Percentiles rank a stretch among this genome's conserved stretches.
Conservation (phyloP, 2,329 filamentous ascomycete genomes). For the Colletotrichum spinosum region DNA sequence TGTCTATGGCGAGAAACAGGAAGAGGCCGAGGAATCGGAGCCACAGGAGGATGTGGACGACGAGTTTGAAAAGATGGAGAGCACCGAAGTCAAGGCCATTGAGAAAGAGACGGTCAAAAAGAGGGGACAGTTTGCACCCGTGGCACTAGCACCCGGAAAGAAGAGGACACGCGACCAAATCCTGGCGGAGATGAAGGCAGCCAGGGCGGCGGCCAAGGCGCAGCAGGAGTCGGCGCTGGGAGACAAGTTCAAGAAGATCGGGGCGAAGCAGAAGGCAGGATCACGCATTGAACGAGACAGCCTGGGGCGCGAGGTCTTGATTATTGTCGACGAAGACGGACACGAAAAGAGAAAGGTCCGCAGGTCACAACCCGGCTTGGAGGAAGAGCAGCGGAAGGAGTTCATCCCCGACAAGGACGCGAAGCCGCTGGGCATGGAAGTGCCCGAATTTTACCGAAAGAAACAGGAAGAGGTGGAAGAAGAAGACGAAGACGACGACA, state of each 20-base stretch:
- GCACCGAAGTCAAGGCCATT: constrained; percentile 64
- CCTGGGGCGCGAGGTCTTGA: constrained; percentile 72
- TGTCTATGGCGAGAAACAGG: constrained; percentile 59
- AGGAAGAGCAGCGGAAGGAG: constrained; percentile 52
- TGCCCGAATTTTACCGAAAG: constrained; percentile 68
- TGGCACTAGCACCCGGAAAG: constrained; percentile 63
- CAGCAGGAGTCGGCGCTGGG: constrained; percentile 64
- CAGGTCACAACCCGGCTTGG: constrained; percentile 57
- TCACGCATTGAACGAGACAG: constrained; percentile 71
- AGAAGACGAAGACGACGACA: constrained; percentile 69
- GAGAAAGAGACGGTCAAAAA: constrained; percentile 67
- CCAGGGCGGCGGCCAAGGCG: constrained; percentile 69
- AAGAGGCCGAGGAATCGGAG: constrained; percentile 43
- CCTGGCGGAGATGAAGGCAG: constrained; percentile 73
- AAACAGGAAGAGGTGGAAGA: constrained; percentile 58
- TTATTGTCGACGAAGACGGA: constrained; percentile 74
- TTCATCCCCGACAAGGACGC: constrained; percentile 66
- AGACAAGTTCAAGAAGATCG: constrained; percentile 74
- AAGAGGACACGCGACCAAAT: constrained; percentile 76
- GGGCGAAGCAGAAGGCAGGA: constrained; percentile 62
- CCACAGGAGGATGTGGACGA: constrained; percentile 69
- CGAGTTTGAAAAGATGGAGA: constrained; percentile 71
- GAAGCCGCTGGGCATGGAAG: constrained; percentile 73
- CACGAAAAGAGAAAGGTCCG: constrained; percentile 75
- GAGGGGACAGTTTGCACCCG: constrained; percentile 70